Conservation (phyloP, 2,329 filamentous ascomycete species). For the Paraphoma chrysanthemicola region DNA sequence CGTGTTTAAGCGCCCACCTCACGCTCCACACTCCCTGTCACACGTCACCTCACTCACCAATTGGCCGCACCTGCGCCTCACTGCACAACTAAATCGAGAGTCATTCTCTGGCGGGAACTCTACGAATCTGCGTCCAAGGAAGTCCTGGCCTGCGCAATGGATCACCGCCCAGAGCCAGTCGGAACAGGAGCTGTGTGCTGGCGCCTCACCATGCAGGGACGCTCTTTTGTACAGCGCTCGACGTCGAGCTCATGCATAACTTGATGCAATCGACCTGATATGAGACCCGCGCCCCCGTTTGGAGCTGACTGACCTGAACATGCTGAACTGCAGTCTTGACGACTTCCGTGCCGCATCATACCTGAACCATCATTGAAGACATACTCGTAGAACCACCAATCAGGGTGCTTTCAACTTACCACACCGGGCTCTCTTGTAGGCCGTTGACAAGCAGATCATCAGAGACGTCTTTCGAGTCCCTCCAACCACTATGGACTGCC, state of each 20-base stretch:
- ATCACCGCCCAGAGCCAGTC: constrained; percentile 37
- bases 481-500: constrained; percentile 28
- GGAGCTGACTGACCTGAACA: constrained; percentile 2
- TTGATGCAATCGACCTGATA: constrained; percentile 33
- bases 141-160: constrained; percentile 27
- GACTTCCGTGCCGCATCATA: background rate
- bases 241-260: constrained; percentile 36
- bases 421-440: no score
- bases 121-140: constrained; percentile 36
- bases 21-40: constrained; percentile 29
- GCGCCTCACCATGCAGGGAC: constrained; percentile 30
- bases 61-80: constrained; percentile 43
- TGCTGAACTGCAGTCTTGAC: background rate
- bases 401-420: background rate
- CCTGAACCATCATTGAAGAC: no score
- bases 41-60: constrained; percentile 33
- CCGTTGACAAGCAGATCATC: background rate
- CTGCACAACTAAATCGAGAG: constrained; percentile 32
- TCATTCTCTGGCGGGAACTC: constrained; percentile 35
- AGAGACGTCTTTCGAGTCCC: background rate
- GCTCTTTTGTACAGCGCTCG: constrained; percentile 15
- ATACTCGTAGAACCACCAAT: background rate
- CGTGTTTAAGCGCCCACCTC: constrained; percentile 38
- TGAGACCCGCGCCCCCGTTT: constrained; percentile 37
- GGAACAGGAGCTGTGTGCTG: constrained; percentile 12